A percentile compares a stretch with the other conserved stretches of the same genome.
phyloP scores from a whole-genome alignment of 257 asterid species.

The Mitragyna speciosa region DNA sequence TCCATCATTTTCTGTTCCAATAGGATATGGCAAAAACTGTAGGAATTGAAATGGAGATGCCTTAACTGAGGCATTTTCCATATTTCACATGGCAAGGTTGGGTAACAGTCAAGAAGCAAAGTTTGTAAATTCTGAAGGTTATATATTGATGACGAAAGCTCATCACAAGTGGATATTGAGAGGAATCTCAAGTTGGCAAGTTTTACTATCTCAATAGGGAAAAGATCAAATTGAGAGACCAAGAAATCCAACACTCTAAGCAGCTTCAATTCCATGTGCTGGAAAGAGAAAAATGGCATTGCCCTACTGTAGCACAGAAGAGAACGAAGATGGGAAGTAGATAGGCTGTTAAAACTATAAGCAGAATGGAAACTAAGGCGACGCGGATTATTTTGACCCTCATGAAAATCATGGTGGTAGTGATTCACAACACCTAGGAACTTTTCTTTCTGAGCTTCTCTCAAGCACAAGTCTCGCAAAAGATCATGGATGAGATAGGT shows the following conservation, averaged over 20 bases:
- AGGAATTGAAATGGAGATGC: constrained; percentile 26
- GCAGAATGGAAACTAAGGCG: neutral
- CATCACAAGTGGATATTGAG: constrained; percentile 7
- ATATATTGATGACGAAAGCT: constrained; percentile 13
- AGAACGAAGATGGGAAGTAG: constrained; percentile 10
- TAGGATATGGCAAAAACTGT: constrained; percentile 17
- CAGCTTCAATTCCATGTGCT: constrained; percentile 22
- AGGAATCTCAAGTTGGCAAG: constrained; percentile 18
- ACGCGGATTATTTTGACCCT: too few relatives aligned
- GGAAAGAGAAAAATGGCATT: neutral
- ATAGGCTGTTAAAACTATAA: neutral
- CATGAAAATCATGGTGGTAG: neutral
- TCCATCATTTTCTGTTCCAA: constrained; percentile 3
- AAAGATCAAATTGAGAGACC: too few relatives aligned
- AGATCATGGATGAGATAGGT: constrained; percentile 37
- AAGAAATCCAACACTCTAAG: constrained; percentile 19
- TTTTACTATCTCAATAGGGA: neutral
- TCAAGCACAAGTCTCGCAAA: constrained; percentile 30
- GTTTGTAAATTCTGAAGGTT: neutral
- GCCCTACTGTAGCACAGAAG: neutral
- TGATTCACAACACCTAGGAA: constrained; percentile 18
- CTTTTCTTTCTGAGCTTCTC: constrained; percentile 33
- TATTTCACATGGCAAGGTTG: constrained; percentile 26
- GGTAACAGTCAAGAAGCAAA: neutral
- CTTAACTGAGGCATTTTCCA: constrained; percentile 27